Base-by-base conservation (phyloP, 1,284 basidiomycete genomes). In the Apiotrichum gamsii region DNA sequence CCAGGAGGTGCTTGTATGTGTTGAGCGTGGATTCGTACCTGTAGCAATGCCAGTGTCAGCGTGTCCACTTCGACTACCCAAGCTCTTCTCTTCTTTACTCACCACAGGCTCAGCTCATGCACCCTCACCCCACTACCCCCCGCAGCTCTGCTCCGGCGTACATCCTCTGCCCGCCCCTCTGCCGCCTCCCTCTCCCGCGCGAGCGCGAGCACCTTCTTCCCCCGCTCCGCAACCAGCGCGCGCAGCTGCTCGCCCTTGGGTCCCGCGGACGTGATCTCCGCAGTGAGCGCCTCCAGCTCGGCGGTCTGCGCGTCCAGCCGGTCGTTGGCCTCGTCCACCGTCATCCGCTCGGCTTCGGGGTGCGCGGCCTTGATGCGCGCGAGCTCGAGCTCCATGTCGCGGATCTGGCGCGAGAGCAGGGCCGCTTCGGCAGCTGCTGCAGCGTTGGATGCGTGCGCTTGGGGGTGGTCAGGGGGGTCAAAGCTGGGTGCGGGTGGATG, bases 321-420 rank as follows among this genome's bases (percentile, higher is more conserved):
- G 48, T 82, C 76, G 47, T 81, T 80, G 0, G 88, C 88, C 42
- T 82, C 75, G 4, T 79, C 69, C 25, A 85, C 78, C 0, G 88
- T 90, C 41, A 90, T 70, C 6, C 87, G 80, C 45, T 87, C n/a
- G 19, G 81, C 66, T 0, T 68, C 77, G 0, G 87, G 87, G 57
- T 90, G 80, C 2, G 81, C 79, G 49, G 87, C 82, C 24, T 85
- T 81, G 8, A 90, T 79, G 1, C 88, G 80, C 9, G 82, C 83
- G 31, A 90, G 75, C 5, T 83, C 80, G 3, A 89, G 78, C 32
- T 85, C 82, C 36, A 87, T 81, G 60, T 90, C 86, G 43, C 86
- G 78, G 53, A 90, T 87, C 65, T 84, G 79, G 57, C 84, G 82
- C 14, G 82, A 77, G 3, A 87, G 77, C 0, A 74, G 59, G 16